Evolutionary conservation across 495 filamentous ascomycete species (phyloP).

Genomic region (Cryomyces antarcticus): DNA sequence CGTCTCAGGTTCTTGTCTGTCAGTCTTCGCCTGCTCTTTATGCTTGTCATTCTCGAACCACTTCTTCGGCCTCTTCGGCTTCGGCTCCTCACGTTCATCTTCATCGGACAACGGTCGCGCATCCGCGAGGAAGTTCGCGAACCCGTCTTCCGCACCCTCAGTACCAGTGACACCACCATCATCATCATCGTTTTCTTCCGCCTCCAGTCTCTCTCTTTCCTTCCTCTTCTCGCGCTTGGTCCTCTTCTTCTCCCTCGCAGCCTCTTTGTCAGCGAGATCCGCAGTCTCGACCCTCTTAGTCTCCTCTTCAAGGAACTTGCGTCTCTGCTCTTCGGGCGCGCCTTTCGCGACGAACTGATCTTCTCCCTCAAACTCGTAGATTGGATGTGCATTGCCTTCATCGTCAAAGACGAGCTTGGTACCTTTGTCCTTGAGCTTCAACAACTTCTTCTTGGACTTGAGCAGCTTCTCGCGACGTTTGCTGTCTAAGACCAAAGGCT

Average conservation of each 20-base stretch:
- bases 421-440: conserved; percentile 69
- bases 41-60: conserved; percentile 25
- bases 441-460: conserved; percentile 80
- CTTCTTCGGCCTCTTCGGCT: conserved; percentile 20
- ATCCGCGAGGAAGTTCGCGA: conserved; percentile 16
- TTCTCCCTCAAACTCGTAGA: conserved; percentile 78
- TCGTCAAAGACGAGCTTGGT: conserved; percentile 81
- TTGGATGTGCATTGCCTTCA: conserved; percentile 59
- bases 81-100: conserved; percentile 10
- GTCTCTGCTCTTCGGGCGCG: conserved; percentile 49
- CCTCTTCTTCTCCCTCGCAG: conserved; percentile 56
- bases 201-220: conserved; percentile 43
- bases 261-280: conserved; percentile 64
- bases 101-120: conserved; percentile 24
- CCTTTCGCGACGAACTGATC: conserved; percentile 55
- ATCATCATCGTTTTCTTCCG: conserved; percentile 17
- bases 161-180: not conserved
- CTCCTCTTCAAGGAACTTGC: conserved; percentile 57
- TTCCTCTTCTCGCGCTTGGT: conserved; percentile 80
- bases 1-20: conserved; percentile 51
- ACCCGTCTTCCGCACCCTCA: conserved; percentile 7
- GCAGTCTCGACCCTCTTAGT: conserved; percentile 47
- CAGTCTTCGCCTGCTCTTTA: conserved; percentile 24
- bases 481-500: conserved; percentile 66
- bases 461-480: conserved; percentile 84